A percentile compares a stretch with the other conserved stretches of the same genome.
phyloP scores from a whole-genome alignment of 1,139 yeast genomes.

The Yamadazyma dushanensis region DNA sequence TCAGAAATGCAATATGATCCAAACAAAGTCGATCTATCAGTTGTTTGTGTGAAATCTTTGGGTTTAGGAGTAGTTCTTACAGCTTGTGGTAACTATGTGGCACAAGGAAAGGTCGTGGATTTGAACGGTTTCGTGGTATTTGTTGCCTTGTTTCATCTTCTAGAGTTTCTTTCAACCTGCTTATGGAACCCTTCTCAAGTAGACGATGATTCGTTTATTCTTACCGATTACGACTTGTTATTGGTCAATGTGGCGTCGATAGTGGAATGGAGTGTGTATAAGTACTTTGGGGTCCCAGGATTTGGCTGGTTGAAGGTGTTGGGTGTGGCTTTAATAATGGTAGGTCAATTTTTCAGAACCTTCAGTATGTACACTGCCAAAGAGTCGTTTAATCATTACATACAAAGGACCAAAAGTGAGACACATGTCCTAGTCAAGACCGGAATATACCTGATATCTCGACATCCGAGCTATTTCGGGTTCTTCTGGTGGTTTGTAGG shows the following conservation, averaged over 20 bases:
- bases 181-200: conserved; percentile 65
- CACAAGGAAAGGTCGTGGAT: background rate
- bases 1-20: conserved; percentile 28
- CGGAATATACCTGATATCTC: conserved; percentile 64
- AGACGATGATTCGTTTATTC: conserved; percentile 72
- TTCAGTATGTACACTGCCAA: conserved; percentile 87
- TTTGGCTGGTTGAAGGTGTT: conserved; percentile 11
- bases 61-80: conserved; percentile 29
- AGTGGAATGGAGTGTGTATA: conserved; percentile 22
- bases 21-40: conserved; percentile 28
- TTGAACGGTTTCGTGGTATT: conserved; percentile 47
- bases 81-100: conserved; percentile 12
- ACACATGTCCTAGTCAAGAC: conserved; percentile 67
- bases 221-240: conserved; percentile 71
- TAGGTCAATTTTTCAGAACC: conserved; percentile 71
- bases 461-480: conserved; percentile 94
- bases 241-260: conserved; percentile 52
- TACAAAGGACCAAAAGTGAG: conserved; percentile 52
- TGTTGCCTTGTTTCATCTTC: conserved; percentile 67
- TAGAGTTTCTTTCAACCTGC: conserved; percentile 82
- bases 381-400: conserved; percentile 80
- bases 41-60: conserved; percentile 34
- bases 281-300: conserved; percentile 6
- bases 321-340: conserved; percentile 49
- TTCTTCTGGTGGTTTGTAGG: conserved; percentile 95